These are phyloP conservation scores for Corrigiola litoralis DNA, from an alignment of 179 eudicot species.

Conservation along the genomic window DNA sequence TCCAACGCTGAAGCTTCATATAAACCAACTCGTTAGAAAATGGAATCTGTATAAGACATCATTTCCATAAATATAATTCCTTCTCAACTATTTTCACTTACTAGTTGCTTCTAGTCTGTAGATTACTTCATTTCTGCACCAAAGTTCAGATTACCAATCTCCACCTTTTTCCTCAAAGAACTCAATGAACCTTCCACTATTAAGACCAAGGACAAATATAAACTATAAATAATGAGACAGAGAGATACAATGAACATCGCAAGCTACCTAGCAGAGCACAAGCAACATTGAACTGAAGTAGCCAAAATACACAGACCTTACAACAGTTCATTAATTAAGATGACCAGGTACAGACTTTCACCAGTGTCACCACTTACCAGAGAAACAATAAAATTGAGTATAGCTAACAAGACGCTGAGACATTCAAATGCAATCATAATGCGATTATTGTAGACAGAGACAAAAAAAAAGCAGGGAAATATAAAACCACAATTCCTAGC, in stretches of 20 bases:
- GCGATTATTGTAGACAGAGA: too few relatives aligned
- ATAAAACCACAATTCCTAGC: neutral
- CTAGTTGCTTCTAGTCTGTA: constrained; percentile 15
- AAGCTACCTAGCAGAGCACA: neutral
- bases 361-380: too few relatives aligned
- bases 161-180: constrained; percentile 49
- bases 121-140: constrained; percentile 21
- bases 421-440: too few relatives aligned
- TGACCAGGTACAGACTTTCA: too few relatives aligned
- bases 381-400: too few relatives aligned
- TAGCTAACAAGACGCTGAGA: too few relatives aligned
- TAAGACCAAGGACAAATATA: neutral
- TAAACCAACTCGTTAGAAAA: neutral
- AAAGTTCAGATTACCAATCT: constrained; percentile 16
- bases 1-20: constrained; percentile 9
- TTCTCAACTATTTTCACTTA: constrained; percentile 27
- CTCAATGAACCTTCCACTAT: constrained; percentile 88
- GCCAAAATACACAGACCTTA: too few relatives aligned
- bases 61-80: neutral
- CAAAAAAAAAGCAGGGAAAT: neutral
- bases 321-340: too few relatives aligned
- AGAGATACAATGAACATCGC: neutral
- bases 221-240: neutral
- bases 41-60: neutral
- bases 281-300: too few relatives aligned